Base-by-base conservation (phyloP, 2,329 filamentous ascomycete species). In the Calonectria pseudoturangicola region DNA sequence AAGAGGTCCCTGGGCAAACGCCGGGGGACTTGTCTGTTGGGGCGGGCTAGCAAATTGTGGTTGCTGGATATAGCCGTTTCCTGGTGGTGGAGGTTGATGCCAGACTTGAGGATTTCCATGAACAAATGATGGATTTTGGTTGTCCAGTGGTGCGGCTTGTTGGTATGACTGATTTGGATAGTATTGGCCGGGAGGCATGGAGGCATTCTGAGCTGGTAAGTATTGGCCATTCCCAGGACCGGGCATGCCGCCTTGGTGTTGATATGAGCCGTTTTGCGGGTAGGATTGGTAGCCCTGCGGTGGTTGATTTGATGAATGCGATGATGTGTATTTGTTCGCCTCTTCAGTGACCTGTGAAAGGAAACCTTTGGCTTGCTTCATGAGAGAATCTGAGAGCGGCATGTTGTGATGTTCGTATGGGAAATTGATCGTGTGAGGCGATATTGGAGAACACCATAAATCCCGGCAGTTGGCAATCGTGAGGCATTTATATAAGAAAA, bases 341-440 rank as follows among this genome's bases (percentile, higher is more conserved):
- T 58, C 30, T 33, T 58, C 21, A 2, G 33, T 7, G 1, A 58
- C 54, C 13, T 58, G 54, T 6, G 54, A 58, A 18, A 58, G 15
- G n/a, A 58, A 41, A n/a, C 54, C 54, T 58, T 41, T 15, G 33
- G 54, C 54, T 16, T 58, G 54, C 13, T 58, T 58, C 21, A 58
- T 58, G 54, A 58, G n/a, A 5, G 54, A 58, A 41, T 27, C 33
- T 27, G 54, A 27, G 4, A 58, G 33, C n/a, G 54, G 33, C 54
- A 58, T 58, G 33, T 41, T 41, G 33, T n/a, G 54, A 10, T 56
- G 51, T 39, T 56, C 30, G 27, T 6, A 30, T 30, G 27, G 15
- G 45, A 30, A 16, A 15, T 33, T n/a, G 6, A 33, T 54, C 15
- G 4, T 8, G n/a, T 54, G 15, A 6, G 15, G 3, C 50, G 8